phyloP scores from a whole-genome alignment of 176 grass and related monocot species.

The Chloris gayana region DNA sequence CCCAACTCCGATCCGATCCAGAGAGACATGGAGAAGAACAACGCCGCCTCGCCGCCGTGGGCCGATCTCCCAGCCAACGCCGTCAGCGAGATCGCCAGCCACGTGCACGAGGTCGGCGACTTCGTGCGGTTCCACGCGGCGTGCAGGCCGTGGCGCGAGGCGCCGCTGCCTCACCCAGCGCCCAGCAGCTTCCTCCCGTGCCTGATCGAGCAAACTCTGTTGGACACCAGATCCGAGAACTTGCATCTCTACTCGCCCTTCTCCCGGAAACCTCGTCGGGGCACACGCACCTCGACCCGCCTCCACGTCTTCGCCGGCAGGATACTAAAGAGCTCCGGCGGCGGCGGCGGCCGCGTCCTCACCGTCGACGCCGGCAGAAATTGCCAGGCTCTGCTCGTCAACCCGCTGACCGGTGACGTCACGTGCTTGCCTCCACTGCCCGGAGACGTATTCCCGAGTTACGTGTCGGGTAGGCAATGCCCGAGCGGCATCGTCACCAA shows the following conservation, averaged over 20 bases:
- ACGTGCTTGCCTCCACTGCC: background rate
- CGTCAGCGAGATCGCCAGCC: background rate
- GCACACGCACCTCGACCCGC: no score
- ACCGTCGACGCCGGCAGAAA: background rate
- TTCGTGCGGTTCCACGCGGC: background rate
- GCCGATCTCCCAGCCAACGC: background rate
- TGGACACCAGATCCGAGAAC: background rate
- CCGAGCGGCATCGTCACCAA: no score
- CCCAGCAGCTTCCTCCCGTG: slow-evolving; percentile 5
- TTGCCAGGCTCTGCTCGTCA: background rate
- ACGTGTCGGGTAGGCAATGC: no score
- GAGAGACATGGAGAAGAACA: background rate
- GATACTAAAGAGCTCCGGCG: background rate
- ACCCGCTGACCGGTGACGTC: background rate
- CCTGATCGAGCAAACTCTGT: background rate
- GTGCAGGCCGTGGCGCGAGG: background rate
- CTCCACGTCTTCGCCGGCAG: background rate
- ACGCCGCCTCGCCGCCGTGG: background rate
- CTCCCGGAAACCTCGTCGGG: no score
- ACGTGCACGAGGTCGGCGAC: background rate
- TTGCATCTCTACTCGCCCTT: background rate
- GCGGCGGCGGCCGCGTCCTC: background rate
- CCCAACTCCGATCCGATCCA: background rate
- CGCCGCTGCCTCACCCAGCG: no score
- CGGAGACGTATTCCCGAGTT: no score